Evolutionary conservation across 148 eudicot genomes (phyloP).

Genomic region (Cornus florida): DNA sequence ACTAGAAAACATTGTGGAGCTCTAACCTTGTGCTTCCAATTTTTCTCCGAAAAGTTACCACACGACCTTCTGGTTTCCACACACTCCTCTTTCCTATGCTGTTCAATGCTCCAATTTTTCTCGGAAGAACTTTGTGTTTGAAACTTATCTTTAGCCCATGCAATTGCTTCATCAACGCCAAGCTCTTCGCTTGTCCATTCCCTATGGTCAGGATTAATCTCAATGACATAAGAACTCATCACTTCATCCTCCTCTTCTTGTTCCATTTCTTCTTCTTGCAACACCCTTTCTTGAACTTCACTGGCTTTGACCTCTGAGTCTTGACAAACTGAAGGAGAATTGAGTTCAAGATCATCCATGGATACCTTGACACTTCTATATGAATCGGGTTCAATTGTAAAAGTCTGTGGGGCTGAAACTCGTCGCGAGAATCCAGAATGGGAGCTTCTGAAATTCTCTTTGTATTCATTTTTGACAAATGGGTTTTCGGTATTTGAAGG

Average conservation of each 20-base stretch:
- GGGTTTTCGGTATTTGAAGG: slow-evolving; percentile 9
- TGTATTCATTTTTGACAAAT: slow-evolving; percentile 21
- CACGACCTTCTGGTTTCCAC: slow-evolving; percentile 10
- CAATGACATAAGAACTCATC: slow-evolving; percentile 46
- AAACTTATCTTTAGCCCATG: slow-evolving; percentile 79
- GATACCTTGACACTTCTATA: slow-evolving; percentile 27
- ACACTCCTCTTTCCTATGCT: slow-evolving; percentile 17
- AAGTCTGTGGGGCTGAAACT: slow-evolving; percentile 50
- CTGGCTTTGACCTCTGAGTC: slow-evolving; percentile 14
- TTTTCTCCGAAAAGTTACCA: not conserved
- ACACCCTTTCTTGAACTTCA: slow-evolving; percentile 4
- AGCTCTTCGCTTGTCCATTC: slow-evolving; percentile 39
- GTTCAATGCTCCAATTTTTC: slow-evolving; percentile 10
- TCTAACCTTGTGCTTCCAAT: too few relatives aligned
- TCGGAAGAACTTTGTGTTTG: slow-evolving; percentile 27
- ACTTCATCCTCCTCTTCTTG: slow-evolving; percentile 36
- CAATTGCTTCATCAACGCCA: slow-evolving; percentile 68
- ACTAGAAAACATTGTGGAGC: too few relatives aligned
- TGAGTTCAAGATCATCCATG: slow-evolving; percentile 37
- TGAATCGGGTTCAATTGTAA: slow-evolving; percentile 27
- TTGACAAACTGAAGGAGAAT: slow-evolving; percentile 48
- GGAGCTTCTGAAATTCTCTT: slow-evolving; percentile 27
- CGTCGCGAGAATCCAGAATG: slow-evolving; percentile 32
- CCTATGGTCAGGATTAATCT: slow-evolving; percentile 30
- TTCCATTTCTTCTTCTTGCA: slow-evolving; percentile 12